These are phyloP conservation scores for Cymbopogon flexuosus DNA, from an alignment of 202 grass and related monocot species.

Conservation along the genomic window DNA sequence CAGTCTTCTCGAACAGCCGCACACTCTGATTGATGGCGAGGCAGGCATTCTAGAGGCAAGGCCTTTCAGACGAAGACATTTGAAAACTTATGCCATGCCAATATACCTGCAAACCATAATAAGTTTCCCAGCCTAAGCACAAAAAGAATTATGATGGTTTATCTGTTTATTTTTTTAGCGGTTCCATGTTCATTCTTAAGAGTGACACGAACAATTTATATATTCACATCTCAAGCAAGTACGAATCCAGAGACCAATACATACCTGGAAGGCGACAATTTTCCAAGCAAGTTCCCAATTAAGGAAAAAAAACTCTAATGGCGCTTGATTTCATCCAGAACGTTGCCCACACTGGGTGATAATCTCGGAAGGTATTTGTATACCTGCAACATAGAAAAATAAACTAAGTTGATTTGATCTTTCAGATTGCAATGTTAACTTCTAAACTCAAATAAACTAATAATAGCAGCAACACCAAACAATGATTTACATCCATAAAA, in stretches of 20 bases:
- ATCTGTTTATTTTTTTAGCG: neutral
- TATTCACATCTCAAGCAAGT: constrained; percentile 3
- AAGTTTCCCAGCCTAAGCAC: neutral
- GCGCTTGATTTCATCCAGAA: constrained; percentile 67
- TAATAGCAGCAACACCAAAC: neutral
- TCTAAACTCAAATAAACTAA: neutral
- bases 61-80: constrained; percentile 4
- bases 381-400: constrained; percentile 48
- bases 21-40: neutral
- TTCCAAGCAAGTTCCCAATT: constrained; percentile 13
- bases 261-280: constrained; percentile 36
- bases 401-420: constrained; percentile 21
- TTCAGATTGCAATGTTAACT: neutral
- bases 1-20: neutral
- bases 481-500: neutral
- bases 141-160: neutral
- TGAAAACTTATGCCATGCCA: neutral
- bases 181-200: constrained; percentile 2
- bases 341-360: constrained; percentile 70
- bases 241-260: constrained; percentile 9
- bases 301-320: constrained; percentile 49
- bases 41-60: neutral
- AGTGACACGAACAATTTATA: neutral
- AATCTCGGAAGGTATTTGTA: constrained; percentile 93
- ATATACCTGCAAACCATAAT: constrained; percentile 17